Evolutionary conservation across 2,329 filamentous ascomycete species (phyloP).

Genomic region (Canariomyces notabilis): DNA sequence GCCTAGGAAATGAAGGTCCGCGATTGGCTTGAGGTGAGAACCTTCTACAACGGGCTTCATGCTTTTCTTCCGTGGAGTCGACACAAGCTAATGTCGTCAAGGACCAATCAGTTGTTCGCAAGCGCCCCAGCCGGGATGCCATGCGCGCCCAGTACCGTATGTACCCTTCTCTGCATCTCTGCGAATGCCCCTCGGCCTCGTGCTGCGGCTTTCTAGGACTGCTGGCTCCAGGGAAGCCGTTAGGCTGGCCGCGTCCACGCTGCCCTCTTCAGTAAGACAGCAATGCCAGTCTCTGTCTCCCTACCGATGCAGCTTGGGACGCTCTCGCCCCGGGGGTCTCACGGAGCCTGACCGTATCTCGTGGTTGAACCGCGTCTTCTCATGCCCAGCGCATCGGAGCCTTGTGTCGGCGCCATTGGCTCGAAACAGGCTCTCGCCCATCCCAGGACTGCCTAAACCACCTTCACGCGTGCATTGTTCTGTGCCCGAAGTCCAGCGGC

Average conservation of each 20-base stretch:
- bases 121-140: slow-evolving; percentile 39
- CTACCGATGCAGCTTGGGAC: slow-evolving; percentile 9
- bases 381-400: slow-evolving; percentile 25
- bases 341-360: slow-evolving; percentile 10
- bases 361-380: slow-evolving; percentile 26
- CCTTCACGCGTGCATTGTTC: slow-evolving; percentile 18
- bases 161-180: slow-evolving; percentile 24
- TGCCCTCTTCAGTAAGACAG: slow-evolving; percentile 15
- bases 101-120: slow-evolving; percentile 38
- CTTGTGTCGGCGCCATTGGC: slow-evolving; percentile 27
- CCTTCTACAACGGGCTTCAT: slow-evolving; percentile 44
- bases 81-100: slow-evolving; percentile 41
- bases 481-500: slow-evolving; percentile 17
- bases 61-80: slow-evolving; percentile 45
- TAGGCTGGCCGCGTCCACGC: slow-evolving; percentile 11
- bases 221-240: slow-evolving; percentile 4
- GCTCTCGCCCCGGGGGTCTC: slow-evolving; percentile 1
- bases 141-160: slow-evolving; percentile 32
- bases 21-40: slow-evolving; percentile 35
- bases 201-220: slow-evolving; percentile 13
- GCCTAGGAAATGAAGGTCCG: slow-evolving; percentile 5
- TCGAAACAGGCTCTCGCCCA: slow-evolving; percentile 17
- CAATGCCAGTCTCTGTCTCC: slow-evolving; percentile 14
- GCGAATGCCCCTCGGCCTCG: slow-evolving; percentile 27
- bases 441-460: slow-evolving; percentile 21